phyloP scores from a whole-genome alignment of 495 filamentous ascomycete genomes.

The Trichoderma virens region DNA sequence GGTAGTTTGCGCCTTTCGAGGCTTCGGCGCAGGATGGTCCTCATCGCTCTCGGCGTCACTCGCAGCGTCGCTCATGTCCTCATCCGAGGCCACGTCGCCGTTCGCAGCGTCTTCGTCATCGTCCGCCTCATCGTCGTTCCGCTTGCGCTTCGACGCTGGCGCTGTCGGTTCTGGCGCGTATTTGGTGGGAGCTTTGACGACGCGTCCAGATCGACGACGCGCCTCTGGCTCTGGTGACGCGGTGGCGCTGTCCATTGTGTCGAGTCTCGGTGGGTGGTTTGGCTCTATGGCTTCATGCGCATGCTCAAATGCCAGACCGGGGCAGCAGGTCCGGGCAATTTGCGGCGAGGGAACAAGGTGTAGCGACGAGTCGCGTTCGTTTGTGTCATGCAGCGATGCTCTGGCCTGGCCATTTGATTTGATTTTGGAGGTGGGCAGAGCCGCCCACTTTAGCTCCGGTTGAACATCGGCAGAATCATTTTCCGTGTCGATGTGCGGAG shows the following conservation, averaged over 20 bases:
- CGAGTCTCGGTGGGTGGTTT: conserved; percentile 17
- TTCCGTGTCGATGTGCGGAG: background rate
- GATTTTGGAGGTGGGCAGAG: conserved; percentile 6
- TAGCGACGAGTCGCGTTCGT: conserved; percentile 7
- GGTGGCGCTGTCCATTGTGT: conserved; percentile 51
- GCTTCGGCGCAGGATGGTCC: conserved; percentile 29
- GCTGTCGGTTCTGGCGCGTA: conserved; percentile 44
- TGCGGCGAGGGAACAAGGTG: conserved; percentile 21
- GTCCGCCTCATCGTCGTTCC: conserved; percentile 40
- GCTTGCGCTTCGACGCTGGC: conserved; percentile 46
- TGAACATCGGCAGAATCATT: conserved; percentile 1
- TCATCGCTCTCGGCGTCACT: conserved; percentile 35
- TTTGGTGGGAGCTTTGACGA: conserved; percentile 62
- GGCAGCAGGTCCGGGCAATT: conserved; percentile 11
- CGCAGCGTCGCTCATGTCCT: conserved; percentile 39
- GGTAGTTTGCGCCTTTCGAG: conserved; percentile 26
- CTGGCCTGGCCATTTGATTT: background rate
- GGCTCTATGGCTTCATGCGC: conserved; percentile 40
- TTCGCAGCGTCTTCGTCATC: conserved; percentile 45
- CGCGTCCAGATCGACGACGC: conserved; percentile 75
- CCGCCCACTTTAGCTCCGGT: background rate
- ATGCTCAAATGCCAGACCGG: conserved; percentile 17
- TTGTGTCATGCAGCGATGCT: conserved; percentile 7
- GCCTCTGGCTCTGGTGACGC: conserved; percentile 39
- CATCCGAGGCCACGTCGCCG: conserved; percentile 46